Conservation (phyloP, 805 yeast species). For the Brettanomyces nanus region DNA sequence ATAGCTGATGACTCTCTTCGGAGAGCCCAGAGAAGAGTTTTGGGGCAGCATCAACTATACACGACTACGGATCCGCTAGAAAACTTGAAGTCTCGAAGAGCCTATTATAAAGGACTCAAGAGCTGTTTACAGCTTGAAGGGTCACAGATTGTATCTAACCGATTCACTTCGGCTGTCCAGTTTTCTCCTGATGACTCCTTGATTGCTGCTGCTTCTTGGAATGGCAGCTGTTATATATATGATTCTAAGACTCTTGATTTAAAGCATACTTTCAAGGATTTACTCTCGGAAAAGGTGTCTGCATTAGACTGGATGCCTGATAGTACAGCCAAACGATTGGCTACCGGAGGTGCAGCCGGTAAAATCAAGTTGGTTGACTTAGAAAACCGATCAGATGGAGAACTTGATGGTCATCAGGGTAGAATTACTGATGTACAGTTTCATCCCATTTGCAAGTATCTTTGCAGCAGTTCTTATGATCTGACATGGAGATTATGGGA, state of each 20-base stretch:
- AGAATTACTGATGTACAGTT: constrained; percentile 55
- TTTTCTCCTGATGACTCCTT: constrained; percentile 30
- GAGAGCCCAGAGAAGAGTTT: constrained; percentile 36
- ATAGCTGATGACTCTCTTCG: constrained; percentile 46
- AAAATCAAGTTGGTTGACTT: constrained; percentile 18
- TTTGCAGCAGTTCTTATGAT: constrained; percentile 75
- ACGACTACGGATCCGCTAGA: constrained; percentile 22
- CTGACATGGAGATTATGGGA: constrained; percentile 91
- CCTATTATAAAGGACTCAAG: constrained; percentile 18
- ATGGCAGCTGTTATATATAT: constrained; percentile 57
- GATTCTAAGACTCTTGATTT: constrained; percentile 28
- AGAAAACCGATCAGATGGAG: constrained; percentile 2
- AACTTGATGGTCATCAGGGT: constrained; percentile 8
- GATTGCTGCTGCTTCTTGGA: constrained; percentile 77
- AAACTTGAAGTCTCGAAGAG: constrained; percentile 11
- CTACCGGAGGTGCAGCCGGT: constrained; percentile 42
- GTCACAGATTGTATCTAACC: constrained; percentile 58
- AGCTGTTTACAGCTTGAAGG: constrained; percentile 40
- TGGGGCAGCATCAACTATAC: constrained; percentile 23
- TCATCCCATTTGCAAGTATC: constrained; percentile 53
- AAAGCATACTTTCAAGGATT: constrained; percentile 14
- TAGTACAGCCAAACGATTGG: constrained; percentile 13
- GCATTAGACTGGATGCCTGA: constrained; percentile 54
- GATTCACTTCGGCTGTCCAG: constrained; percentile 60
- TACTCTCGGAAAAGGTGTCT: constrained; percentile 57